Evolutionary conservation across 1,284 basidiomycete genomes (phyloP).

Genomic region (Ustilago vetiveriae): DNA sequence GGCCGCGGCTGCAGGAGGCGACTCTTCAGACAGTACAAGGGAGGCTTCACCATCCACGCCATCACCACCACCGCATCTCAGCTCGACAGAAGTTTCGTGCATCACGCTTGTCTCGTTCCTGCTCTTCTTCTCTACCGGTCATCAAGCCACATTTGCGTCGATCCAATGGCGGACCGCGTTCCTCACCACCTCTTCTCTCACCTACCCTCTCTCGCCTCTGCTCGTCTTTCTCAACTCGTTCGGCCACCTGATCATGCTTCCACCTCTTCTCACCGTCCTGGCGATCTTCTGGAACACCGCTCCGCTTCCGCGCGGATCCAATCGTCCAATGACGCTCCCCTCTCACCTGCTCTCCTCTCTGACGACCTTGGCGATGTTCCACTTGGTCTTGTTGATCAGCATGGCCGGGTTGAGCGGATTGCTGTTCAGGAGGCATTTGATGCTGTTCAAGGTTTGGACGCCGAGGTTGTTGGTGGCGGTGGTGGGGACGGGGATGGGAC

Average conservation of each 20-base stretch:
- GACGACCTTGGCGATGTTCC: conserved; percentile 78
- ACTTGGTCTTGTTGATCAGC: conserved; percentile 70
- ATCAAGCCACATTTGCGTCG: conserved; percentile 86
- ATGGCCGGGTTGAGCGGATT: conserved; percentile 75
- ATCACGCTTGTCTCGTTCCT: conserved; percentile 68
- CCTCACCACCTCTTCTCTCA: conserved; percentile 72
- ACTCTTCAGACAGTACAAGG: background rate
- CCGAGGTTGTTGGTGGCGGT: conserved; percentile 88
- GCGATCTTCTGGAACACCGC: conserved; percentile 88
- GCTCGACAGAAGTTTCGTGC: conserved; percentile 27
- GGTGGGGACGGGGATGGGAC: conserved; percentile 69
- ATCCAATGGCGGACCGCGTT: conserved; percentile 98
- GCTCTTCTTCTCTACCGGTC: conserved; percentile 87
- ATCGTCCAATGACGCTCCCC: conserved; percentile 18
- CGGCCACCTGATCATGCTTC: conserved; percentile 76
- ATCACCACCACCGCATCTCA: conserved; percentile 6
- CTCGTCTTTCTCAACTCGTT: conserved; percentile 85
- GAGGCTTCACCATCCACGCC: background rate
- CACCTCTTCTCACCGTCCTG: conserved; percentile 75
- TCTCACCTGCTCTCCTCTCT: conserved; percentile 69
- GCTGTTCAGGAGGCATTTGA: conserved; percentile 83
- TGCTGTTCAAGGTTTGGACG: conserved; percentile 99
- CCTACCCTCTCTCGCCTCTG: conserved; percentile 79
- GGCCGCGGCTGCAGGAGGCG: background rate
- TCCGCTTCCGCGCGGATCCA: conserved; percentile 68